Evolutionary conservation across 768 basidiomycete genomes (phyloP).

Genomic region (Lactifluus rugatus): DNA sequence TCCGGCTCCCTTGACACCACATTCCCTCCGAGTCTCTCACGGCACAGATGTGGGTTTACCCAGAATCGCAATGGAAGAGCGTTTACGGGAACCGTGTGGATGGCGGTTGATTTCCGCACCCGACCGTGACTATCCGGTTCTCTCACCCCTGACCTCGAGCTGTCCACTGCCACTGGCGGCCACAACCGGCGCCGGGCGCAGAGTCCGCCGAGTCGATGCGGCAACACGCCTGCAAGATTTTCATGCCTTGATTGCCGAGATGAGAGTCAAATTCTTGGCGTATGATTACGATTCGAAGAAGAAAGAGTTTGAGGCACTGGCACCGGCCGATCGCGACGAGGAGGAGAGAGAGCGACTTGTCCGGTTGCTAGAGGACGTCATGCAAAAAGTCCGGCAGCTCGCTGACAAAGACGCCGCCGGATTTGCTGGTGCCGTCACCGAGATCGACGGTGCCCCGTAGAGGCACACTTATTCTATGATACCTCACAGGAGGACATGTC

Average conservation of each 20-base stretch:
- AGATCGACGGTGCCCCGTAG: not conserved
- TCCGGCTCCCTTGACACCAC: no score
- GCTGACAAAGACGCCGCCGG: not conserved
- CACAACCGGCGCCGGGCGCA: not conserved
- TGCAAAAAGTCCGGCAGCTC: conserved; percentile 5
- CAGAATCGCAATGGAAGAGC: no score
- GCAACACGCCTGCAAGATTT: conserved; percentile 10
- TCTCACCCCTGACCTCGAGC: not conserved
- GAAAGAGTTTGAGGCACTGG: not conserved
- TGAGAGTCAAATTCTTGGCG: not conserved
- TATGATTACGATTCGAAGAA: not conserved
- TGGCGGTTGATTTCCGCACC: no score
- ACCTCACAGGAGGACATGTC: not conserved
- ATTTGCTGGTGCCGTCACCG: not conserved
- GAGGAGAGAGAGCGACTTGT: conserved; percentile 1
- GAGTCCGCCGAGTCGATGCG: not conserved
- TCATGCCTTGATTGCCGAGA: not conserved
- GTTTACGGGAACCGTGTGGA: no score
- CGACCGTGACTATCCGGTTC: not conserved
- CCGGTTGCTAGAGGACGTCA: conserved; percentile 10
- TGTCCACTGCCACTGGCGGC: no score
- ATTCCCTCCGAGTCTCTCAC: no score
- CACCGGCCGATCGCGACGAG: not conserved
- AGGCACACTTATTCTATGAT: no score
- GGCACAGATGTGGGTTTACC: no score